These are phyloP conservation scores for Cupressus sempervirens DNA, from an alignment of 75 land plant genomes.

Conservation along the genomic window DNA sequence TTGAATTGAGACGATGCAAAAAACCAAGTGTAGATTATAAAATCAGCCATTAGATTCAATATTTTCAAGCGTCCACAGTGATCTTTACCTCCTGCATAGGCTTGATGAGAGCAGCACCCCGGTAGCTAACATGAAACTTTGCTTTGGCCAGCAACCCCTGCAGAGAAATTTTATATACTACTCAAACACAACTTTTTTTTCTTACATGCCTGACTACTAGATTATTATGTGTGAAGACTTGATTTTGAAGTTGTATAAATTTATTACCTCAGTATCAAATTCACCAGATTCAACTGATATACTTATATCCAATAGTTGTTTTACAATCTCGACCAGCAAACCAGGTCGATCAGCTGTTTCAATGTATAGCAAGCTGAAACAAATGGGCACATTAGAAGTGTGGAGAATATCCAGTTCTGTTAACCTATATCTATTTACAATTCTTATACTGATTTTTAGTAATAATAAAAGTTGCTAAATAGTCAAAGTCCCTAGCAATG, in stretches of 20 bases:
- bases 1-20: background rate
- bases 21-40: background rate
- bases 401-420: background rate
- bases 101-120: conserved; percentile 58
- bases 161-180: background rate
- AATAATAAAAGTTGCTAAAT: background rate
- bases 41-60: background rate
- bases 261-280: conserved; percentile 82
- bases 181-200: background rate
- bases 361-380: conserved; percentile 62
- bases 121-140: conserved; percentile 89
- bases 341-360: conserved; percentile 93
- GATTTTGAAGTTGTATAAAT: background rate
- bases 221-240: background rate
- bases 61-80: background rate
- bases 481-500: background rate
- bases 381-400: background rate
- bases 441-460: background rate
- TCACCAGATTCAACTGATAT: conserved; percentile 83
- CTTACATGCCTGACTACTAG: background rate
- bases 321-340: conserved; percentile 73
- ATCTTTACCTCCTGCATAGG: conserved; percentile 60
- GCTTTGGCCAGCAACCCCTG: conserved; percentile 94
- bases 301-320: conserved; percentile 71
- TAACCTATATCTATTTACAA: background rate